Base-by-base conservation (phyloP, 2,329 filamentous ascomycete genomes). In the Bisporella sp. region DNA sequence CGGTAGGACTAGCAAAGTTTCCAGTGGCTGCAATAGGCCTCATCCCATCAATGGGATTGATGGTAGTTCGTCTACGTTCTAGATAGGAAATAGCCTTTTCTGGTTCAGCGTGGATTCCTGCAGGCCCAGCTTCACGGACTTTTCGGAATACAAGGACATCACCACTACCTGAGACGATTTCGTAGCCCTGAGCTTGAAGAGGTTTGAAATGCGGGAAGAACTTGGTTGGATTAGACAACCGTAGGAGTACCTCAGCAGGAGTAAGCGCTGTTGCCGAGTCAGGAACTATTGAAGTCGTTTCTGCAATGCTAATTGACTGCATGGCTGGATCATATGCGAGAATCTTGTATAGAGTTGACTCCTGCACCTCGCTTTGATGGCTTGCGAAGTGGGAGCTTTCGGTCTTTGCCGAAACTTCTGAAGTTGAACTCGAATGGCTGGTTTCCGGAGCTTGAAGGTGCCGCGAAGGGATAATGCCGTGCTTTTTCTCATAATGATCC, bases 101-200 rank as follows among this genome's bases (percentile, higher is more conserved):
- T 40, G 57, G 21, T 21, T 42, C 41, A 8, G 8, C 11, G 2
- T 42, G 8, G 8, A 51, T 35, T 53, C 47, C 13, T 59, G 47
- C 29, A 53, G 50, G 11, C 9, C 51, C 48, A 12, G 67, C 59
- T 3, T 67, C 59, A 5, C 73, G 70, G 4, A 79, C 73, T 65
- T 85, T 83, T 55, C 80, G 81, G 61, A 87, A 85, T 4, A 89
- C 75, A 30, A 88, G 71, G 4, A 86, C 71, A 55, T 87, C 76
- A 5, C 76, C 76, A 45, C 73, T 73, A 1, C 82, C 83, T 2
- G 82, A 80, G 1, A 83, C 75, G 39, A 87, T 81, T 58, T 86
- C 82, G 54, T 81, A 88, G 0, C 84, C 84, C 49, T 84, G 72
- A 0, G 71, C 69, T 53, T 82, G 74, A 1, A 87, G 71, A 1